Conservation (phyloP, 352 stramenopile genomes). For the Pythium coloratum region DNA sequence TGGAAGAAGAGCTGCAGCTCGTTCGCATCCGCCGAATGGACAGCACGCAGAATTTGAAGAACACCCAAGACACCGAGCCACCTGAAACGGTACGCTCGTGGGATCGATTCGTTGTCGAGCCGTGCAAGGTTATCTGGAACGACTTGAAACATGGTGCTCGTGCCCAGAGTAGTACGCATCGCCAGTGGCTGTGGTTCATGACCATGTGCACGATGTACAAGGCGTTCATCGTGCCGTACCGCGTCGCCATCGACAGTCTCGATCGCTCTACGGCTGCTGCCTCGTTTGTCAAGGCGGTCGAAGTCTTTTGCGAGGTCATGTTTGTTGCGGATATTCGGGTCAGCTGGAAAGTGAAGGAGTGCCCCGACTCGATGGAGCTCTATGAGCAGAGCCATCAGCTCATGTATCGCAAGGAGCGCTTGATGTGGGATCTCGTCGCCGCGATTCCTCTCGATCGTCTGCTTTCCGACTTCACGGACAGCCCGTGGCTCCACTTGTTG, state of each 20-base stretch:
- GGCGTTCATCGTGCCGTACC: constrained; percentile 47
- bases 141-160: constrained; percentile 29
- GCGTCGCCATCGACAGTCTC: constrained; percentile 42
- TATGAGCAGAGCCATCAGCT: constrained; percentile 46
- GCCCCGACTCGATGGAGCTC: constrained; percentile 39
- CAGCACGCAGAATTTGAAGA: constrained; percentile 3
- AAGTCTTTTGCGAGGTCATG: constrained; percentile 41
- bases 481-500: constrained; percentile 35
- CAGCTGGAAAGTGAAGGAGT: constrained; percentile 41
- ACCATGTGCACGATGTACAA: constrained; percentile 40
- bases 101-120: constrained; percentile 1
- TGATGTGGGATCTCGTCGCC: constrained; percentile 42
- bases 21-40: constrained; percentile 28
- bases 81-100: neutral
- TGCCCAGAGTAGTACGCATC: constrained; percentile 47
- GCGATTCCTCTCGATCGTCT: constrained; percentile 47
- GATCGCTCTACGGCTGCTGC: constrained; percentile 22
- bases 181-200: constrained; percentile 41
- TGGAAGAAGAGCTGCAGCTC: constrained; percentile 36
- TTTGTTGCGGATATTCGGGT: constrained; percentile 58
- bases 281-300: constrained; percentile 17
- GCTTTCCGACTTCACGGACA: constrained; percentile 32
- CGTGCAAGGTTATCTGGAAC: constrained; percentile 9
- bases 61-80: neutral
- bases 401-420: constrained; percentile 44